Base-by-base conservation (phyloP, 805 yeast species). In the Cyberlindnera veronae region DNA sequence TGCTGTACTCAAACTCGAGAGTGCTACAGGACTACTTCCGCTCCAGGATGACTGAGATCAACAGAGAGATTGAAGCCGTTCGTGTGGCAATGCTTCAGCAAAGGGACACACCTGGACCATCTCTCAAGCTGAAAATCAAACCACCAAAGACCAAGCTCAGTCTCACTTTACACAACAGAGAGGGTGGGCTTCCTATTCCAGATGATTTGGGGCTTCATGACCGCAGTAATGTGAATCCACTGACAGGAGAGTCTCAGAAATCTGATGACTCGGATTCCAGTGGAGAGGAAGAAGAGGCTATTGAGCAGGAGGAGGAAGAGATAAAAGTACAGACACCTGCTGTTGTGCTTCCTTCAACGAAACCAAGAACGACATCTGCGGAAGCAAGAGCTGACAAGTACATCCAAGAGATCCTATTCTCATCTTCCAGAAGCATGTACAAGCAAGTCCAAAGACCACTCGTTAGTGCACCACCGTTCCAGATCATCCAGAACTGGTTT, bases 1-100 rank as follows among this genome's bases (percentile, higher is more conserved):
- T 77, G 38, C 80, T 90, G 29, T 78, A 79, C 55, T 76, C 76
- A 44, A 95, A 88, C 62, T 82, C 97, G 0, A 63, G 60, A 28
- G 72, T 74, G 32, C 69, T 93, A 38, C 70, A 76, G 45, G 69
- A 68, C 22, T 70, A 69, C 44, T 79, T 83, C 48, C 64, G 68
- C 28, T 65, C 56, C 30, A 54, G 68, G 45, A 63, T 71, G 51
- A 57, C 27, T 42, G 59, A 51, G 42, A 57, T 38, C 51, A 54
- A 38, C 28, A 42, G 44, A 19, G 44, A 49, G 18, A 36, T 44
- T 23, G 48, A 42, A 17, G 40, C 41, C 17, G 40, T 41, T 15
- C 43, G 48, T 34, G 28, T 34, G 11, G 34, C 44, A 6, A 37
- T 31, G 28, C 34, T 39, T 10, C 46, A 41, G 34, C 49, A 42